Conservation (phyloP, 1,139 yeast species). For the Kodamaea ohmeri region DNA sequence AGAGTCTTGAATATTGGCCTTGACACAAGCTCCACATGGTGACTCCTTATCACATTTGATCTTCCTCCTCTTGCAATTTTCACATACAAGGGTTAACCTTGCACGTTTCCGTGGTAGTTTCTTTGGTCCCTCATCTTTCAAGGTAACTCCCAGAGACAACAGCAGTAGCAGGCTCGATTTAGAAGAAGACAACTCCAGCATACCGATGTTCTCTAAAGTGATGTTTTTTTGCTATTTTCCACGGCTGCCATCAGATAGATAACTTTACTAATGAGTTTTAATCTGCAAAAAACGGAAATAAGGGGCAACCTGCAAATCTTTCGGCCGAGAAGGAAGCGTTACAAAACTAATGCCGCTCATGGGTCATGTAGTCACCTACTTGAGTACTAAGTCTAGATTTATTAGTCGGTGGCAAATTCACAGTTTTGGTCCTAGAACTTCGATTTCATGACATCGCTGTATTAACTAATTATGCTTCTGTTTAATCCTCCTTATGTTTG, state of each 20-base stretch:
- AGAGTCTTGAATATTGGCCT: slow-evolving; percentile 9
- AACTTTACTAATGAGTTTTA: too few species aligned
- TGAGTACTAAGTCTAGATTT: too few species aligned
- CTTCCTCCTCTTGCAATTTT: slow-evolving; percentile 13
- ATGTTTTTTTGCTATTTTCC: too few species aligned
- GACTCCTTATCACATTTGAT: slow-evolving; percentile 13
- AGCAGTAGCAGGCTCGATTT: neutral
- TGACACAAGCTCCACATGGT: slow-evolving; percentile 13
- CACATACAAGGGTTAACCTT: slow-evolving; percentile 14
- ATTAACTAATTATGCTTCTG: too few species aligned
- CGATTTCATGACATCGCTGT: too few species aligned
- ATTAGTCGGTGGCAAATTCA: too few species aligned
- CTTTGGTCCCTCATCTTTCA: neutral
- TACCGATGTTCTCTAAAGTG: too few species aligned
- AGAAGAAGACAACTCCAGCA: neutral
- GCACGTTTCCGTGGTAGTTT: slow-evolving; percentile 10
- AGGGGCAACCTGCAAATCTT: neutral
- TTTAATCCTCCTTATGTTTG: too few species aligned
- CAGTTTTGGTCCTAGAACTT: too few species aligned
- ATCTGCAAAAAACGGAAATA: neutral
- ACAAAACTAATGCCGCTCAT: neutral
- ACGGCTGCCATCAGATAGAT: too few species aligned
- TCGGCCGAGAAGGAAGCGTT: slow-evolving; percentile 1
- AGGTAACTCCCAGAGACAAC: neutral
- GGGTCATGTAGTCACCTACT: too few species aligned